These are phyloP conservation scores for Russula lepida DNA, from an alignment of 768 basidiomycete genomes.

Conservation along the genomic window DNA sequence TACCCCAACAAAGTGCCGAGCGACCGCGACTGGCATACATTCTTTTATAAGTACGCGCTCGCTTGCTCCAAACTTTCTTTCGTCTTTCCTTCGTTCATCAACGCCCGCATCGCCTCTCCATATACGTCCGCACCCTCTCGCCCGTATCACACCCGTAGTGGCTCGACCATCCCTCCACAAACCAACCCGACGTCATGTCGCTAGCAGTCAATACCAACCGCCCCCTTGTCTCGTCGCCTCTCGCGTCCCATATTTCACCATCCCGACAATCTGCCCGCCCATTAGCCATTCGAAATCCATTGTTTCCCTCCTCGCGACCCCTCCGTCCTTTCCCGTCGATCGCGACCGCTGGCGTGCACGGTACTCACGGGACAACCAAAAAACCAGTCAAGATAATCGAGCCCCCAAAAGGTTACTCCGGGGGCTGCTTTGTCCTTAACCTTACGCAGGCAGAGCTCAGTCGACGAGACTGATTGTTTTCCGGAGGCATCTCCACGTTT, in stretches of 20 bases:
- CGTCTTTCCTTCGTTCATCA: not conserved
- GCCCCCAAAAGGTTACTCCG: slow-evolving; percentile 63
- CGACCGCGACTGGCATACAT: not conserved
- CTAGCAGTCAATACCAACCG: slow-evolving; percentile 43
- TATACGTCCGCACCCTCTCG: not conserved
- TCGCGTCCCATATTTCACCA: slow-evolving; percentile 11
- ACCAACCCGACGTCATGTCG: slow-evolving; percentile 28
- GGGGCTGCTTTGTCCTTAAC: slow-evolving; percentile 60
- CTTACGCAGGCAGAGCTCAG: slow-evolving; percentile 79
- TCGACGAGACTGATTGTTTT: slow-evolving; percentile 43
- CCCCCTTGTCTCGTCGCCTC: slow-evolving; percentile 20
- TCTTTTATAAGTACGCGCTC: slow-evolving; percentile 13
- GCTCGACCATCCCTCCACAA: slow-evolving; percentile 33
- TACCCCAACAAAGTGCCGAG: slow-evolving; percentile 1
- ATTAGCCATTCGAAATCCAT: slow-evolving; percentile 19
- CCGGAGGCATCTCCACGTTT: not conserved
- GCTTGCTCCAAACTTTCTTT: not conserved
- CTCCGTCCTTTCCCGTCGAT: slow-evolving; percentile 72
- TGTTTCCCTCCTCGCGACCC: slow-evolving; percentile 66
- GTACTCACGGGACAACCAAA: slow-evolving; percentile 23
- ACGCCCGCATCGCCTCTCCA: not conserved
- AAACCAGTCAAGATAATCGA: slow-evolving; percentile 69
- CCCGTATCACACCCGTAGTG: not conserved
- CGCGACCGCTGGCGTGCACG: slow-evolving; percentile 28
- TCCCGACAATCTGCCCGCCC: slow-evolving; percentile 29